Base-by-base conservation (phyloP, 2,329 filamentous ascomycete species). In the Aspergillus fumigatus region DNA sequence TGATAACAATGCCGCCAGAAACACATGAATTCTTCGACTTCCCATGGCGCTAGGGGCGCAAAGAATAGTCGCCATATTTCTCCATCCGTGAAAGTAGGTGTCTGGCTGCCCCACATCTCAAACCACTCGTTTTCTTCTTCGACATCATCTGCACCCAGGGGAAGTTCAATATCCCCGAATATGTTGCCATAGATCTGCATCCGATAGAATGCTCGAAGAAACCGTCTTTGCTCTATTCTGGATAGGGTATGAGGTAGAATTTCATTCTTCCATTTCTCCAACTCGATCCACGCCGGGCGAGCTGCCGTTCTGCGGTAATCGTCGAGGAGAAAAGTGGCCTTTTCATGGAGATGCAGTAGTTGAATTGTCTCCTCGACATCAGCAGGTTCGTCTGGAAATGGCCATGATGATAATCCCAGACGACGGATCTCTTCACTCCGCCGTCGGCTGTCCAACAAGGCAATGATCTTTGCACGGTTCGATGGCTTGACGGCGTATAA, bases 31-130 rank as follows among this genome's bases (percentile, higher is more conserved):
- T 67, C 64, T 3, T 61, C 56, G n/a, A 53, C 49, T 50, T 66
- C 65, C 65, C 65, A 67, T 10, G 61, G 59, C 2, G 62, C 52
- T 50, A 67, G 59, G 1, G 58, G 52, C 3, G 59, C 58, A 23
- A 61, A 65, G 27, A 66, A 62, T 9, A 65, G 1, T 0, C 58
- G 51, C 54, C 55, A 67, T 14, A 50, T 52, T 8, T 62, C 56
- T 17, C 53, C 52, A 0, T 23, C 17, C 3, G 27, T 49, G 25
- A 62, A 63, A 0, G 47, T 54, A 5, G 29, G 29, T 11, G 29
- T 32, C 29, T 11, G 11, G 29, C 53, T 4, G 3, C 27, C 3
- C 1, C 3, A 1, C 11, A 2, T 0, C 1, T 4, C 23, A 6
- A 41, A 21, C 51, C 57, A 57, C 2, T 57, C 40, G 32, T 53